Conservation (phyloP, 2,329 filamentous ascomycete species). For the Diaporthe velutina region DNA sequence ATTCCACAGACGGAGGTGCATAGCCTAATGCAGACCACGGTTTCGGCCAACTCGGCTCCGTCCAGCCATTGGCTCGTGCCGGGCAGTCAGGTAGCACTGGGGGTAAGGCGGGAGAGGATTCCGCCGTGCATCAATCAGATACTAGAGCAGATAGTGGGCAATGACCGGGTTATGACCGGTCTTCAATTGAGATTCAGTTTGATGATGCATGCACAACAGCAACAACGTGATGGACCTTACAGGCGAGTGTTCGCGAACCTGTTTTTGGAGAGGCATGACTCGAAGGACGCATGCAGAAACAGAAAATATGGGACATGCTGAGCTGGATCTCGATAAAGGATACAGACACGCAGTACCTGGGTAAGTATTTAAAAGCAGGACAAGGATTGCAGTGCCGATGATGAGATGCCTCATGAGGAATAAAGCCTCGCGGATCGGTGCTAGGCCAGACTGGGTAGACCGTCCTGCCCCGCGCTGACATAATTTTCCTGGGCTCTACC, state of each 20-base stretch:
- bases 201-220: background rate
- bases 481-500: slow-evolving; percentile 13
- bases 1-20: background rate
- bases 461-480: slow-evolving; percentile 49
- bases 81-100: slow-evolving; percentile 6
- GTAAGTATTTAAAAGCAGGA: background rate
- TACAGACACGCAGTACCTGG: background rate
- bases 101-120: slow-evolving; percentile 12
- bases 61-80: background rate
- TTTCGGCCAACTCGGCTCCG: background rate
- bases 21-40: slow-evolving; percentile 17
- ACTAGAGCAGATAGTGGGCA: background rate
- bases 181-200: slow-evolving; percentile 3
- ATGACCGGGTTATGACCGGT: background rate
- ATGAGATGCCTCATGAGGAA: slow-evolving; percentile 15
- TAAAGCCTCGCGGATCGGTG: slow-evolving; percentile 11
- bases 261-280: slow-evolving; percentile 3
- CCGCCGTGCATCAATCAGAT: slow-evolving; percentile 16
- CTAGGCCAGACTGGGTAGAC: slow-evolving; percentile 66
- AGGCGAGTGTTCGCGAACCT: background rate
- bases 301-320: background rate
- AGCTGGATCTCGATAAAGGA: slow-evolving; percentile 1
- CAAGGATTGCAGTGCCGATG: slow-evolving; percentile 59
- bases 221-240: background rate
- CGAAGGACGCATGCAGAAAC: background rate